phyloP scores from a whole-genome alignment of 805 yeast genomes.

The Lipomyces lipofer region DNA sequence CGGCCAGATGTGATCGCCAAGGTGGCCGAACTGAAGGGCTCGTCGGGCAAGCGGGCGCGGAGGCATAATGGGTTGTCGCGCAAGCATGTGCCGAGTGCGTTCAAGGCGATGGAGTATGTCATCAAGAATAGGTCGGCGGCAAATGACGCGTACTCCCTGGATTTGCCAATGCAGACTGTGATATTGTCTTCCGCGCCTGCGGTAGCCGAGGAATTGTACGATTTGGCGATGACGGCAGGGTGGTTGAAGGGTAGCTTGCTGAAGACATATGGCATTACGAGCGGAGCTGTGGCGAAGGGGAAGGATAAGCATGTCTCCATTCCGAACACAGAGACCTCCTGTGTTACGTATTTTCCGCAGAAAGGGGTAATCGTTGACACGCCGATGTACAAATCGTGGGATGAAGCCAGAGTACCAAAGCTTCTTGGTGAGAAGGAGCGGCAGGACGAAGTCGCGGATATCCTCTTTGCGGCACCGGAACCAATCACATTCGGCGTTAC shows the following conservation, averaged over 20 bases:
- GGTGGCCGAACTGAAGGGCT: background rate
- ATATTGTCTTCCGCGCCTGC: slow-evolving; percentile 15
- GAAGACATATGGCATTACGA: slow-evolving; percentile 5
- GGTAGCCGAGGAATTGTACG: slow-evolving; percentile 3
- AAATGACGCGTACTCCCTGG: slow-evolving; percentile 12
- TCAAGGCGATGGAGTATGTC: slow-evolving; percentile 12
- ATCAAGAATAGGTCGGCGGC: slow-evolving; percentile 3
- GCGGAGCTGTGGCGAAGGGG: background rate
- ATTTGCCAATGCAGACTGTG: slow-evolving; percentile 4
- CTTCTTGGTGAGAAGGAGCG: background rate
- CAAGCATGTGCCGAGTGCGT: background rate
- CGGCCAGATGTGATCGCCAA: background rate
- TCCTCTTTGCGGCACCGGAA: no score
- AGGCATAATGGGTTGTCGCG: background rate
- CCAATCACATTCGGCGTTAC: slow-evolving; percentile 9
- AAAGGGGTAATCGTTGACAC: background rate
- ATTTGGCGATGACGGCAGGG: background rate
- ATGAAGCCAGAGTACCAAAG: background rate
- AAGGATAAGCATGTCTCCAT: background rate
- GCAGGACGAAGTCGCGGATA: background rate
- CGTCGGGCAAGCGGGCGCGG: background rate
- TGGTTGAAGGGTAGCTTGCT: background rate
- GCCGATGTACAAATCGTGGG: background rate
- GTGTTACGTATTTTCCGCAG: background rate
- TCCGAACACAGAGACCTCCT: background rate